A percentile compares a stretch with the other conserved stretches of the same genome.
These are phyloP conservation scores for Anacardium occidentale DNA, from an alignment of 345 rosid species.

Conservation along the genomic window DNA sequence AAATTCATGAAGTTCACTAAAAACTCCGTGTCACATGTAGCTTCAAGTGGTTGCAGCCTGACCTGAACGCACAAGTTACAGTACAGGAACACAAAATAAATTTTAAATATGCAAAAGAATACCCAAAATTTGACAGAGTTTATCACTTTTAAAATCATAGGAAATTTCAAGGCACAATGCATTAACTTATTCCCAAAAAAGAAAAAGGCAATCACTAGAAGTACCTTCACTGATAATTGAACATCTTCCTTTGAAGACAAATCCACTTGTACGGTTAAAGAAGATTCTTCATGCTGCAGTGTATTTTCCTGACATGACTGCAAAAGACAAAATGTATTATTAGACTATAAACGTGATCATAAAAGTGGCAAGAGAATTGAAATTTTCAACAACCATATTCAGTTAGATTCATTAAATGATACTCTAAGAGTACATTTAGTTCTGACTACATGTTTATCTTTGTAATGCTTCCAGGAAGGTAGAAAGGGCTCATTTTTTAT, in stretches of 20 bases:
- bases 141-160: not conserved
- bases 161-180: not conserved
- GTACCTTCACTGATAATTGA: constrained; percentile 63
- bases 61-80: constrained; percentile 42
- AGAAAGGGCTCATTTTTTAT: not conserved
- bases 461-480: not conserved
- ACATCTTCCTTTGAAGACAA: constrained; percentile 47
- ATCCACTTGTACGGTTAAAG: constrained; percentile 56
- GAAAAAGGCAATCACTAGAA: constrained; percentile 25
- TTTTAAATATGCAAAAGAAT: constrained; percentile 5
- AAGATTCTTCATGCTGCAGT: constrained; percentile 39
- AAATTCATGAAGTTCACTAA: constrained; percentile 44
- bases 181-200: constrained; percentile 4
- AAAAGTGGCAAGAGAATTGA: not conserved
- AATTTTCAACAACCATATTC: not conserved
- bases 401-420: not conserved
- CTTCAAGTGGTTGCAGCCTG: constrained; percentile 62
- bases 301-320: constrained; percentile 38
- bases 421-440: not conserved
- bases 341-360: not conserved
- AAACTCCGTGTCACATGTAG: constrained; percentile 50
- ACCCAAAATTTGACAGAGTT: constrained; percentile 8
- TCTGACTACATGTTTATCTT: too few species aligned
- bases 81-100: constrained; percentile 8
- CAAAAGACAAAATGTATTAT: constrained; percentile 18